A percentile compares a stretch with the other conserved stretches of the same genome.
Conservation (phyloP, 208 protist genomes). For the Leptomonas seymouri region DNA sequence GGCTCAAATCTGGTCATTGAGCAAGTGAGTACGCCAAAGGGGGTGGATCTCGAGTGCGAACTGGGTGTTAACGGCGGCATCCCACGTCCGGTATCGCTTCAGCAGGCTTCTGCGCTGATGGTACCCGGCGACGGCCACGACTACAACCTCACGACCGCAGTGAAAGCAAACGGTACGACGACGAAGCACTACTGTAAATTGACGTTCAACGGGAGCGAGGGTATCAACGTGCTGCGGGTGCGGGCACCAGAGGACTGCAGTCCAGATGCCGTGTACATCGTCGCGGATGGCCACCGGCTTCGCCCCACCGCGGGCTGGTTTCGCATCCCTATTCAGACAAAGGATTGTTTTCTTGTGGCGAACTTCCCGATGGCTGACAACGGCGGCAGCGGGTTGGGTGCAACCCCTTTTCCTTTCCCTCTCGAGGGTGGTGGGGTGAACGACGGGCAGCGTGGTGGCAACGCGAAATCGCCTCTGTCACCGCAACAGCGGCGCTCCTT, state of each 20-base stretch:
- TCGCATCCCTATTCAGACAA: conserved; percentile 60
- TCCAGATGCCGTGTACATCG: conserved; percentile 47
- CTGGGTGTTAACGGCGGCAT: conserved; percentile 64
- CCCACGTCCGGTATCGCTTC: conserved; percentile 48
- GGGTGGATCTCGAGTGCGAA: conserved; percentile 64
- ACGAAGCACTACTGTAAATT: conserved; percentile 70
- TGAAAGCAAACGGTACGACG: conserved; percentile 40
- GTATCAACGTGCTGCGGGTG: conserved; percentile 54
- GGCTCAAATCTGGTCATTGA: conserved; percentile 82
- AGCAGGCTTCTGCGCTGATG: conserved; percentile 43
- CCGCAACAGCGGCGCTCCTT: conserved; percentile 1
- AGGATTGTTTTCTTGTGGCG: conserved; percentile 58
- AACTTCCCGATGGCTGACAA: conserved; percentile 12
- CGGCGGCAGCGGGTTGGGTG: not conserved
- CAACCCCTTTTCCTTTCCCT: not conserved
- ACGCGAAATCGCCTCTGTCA: conserved; percentile 1
- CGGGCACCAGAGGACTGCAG: conserved; percentile 47
- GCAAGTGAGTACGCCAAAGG: conserved; percentile 55
- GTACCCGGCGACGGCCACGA: conserved; percentile 78
- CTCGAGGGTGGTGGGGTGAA: not conserved
- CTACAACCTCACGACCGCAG: conserved; percentile 68
- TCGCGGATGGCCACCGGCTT: conserved; percentile 57
- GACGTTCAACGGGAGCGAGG: conserved; percentile 74
- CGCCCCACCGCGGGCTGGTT: conserved; percentile 62
- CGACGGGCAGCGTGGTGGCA: not conserved